Evolutionary conservation across 331 rosid genomes (phyloP), one percentile per base, ranked within the genome.

Genomic region (Stylosanthes scabra): DNA sequence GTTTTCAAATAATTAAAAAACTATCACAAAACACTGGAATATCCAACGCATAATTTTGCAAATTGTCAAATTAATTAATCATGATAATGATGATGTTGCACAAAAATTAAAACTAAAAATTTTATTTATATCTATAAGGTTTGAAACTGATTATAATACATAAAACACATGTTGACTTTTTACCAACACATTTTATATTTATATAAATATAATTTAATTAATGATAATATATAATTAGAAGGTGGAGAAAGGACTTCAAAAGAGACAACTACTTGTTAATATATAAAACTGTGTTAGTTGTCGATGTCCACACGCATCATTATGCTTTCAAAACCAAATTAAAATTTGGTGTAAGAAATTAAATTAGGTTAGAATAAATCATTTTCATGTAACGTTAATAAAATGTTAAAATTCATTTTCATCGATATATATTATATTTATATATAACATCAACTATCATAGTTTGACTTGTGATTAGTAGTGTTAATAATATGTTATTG

Each of bases 21-120:
- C 9, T 25, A 9, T 40, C 60, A 16, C 40, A 29, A 71, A 49
- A 3, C 13, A 14, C 5, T 7, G 66, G 74, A 55, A 71, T 80
- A 79, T 83, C 74, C 82, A 54, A 57, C 37, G 79, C 63, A 66
- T 60, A 34, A 34, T 56, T 61, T 62, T 67, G 84, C 84, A 80
- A 71, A 49, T 62, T 64, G 76, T 56, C 67, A 56, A 16, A 76
- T 67, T 79, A 67, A 66, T 61, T 61, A 74, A 59, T 7, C 40
- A 9, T 46, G 45, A 11, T 8, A 45, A 70, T 74, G 51, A n/a
- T 9, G 46, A 74, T 74, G 6, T 34, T 4, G 39, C 4, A 34
- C 39, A 34, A 68, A 74, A 69, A 68, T 68, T 20, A 20, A 20
- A 20, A 20, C 1, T 20, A 20, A 20, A 20, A 20, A 20, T 20